Evolutionary conservation across 176 grass and related monocot species (phyloP).

Genomic region (Alopecurus myosuroides): DNA sequence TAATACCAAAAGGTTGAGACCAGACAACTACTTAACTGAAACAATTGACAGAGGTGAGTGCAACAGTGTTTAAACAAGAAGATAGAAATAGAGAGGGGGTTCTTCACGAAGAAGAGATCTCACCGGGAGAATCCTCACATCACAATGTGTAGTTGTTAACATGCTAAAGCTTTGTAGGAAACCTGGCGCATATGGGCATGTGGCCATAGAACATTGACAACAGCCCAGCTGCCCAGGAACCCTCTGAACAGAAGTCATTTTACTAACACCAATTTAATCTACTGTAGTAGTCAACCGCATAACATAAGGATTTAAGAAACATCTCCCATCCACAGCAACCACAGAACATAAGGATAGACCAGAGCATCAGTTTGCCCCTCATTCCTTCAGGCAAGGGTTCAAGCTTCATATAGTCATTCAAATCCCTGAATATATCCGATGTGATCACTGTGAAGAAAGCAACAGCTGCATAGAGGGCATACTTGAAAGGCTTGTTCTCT

Average conservation of each 20-base stretch:
- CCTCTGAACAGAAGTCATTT: not conserved
- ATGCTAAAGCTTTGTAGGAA: too few relatives aligned
- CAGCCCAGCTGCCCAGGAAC: not conserved
- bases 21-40: too few relatives aligned
- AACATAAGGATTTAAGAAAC: too few relatives aligned
- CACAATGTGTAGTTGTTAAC: too few relatives aligned
- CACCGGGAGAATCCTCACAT: too few relatives aligned
- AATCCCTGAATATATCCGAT: conserved; percentile 81
- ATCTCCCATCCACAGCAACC: conserved; percentile 96
- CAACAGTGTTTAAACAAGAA: too few relatives aligned
- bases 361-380: conserved; percentile 84
- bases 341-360: conserved; percentile 82
- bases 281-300: too few relatives aligned
- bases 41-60: too few relatives aligned
- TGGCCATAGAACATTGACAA: not conserved
- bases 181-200: not conserved
- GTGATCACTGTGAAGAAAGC: conserved; percentile 94
- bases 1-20: too few relatives aligned
- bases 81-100: too few relatives aligned
- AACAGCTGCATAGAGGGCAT: conserved; percentile 76
- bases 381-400: conserved; percentile 78
- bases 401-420: conserved; percentile 88
- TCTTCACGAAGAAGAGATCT: not conserved
- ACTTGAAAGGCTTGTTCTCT: conserved; percentile 94
- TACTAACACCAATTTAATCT: conserved; percentile 7